Base-by-base conservation (phyloP, 352 stramenopile species). In the Blastocystis sp. region DNA sequence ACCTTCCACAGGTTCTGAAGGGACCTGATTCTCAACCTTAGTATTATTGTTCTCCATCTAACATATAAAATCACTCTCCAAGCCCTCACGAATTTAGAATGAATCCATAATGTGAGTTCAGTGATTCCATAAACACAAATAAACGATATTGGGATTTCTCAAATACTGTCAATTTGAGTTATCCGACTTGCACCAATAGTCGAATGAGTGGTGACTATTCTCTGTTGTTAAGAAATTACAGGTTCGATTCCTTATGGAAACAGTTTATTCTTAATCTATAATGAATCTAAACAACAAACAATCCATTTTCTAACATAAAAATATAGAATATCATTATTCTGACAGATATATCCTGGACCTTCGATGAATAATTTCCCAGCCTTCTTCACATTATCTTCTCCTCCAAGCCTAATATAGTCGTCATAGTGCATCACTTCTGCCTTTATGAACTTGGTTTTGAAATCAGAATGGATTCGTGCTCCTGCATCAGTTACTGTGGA, bases 381-480 rank as follows among this genome's bases (percentile, higher is more conserved):
- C 59, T 94, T 91, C 88, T 94, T 94, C n/a, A 91, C 91, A 9
- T 89, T 90, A 67, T 93, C 93, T 89, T 93, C 93, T 88, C 88
- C 92, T 39, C 42, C 42, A 9, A 87, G 54, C 3, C 21, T 16
- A 19, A 93, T 88, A 88, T 94, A 93, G 65, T 93, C 92, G 42
- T 93, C 89, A 88, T 93, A 95, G 39, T 90, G 88, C 27, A 94
- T 91, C 0, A 92, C 94, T 89, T 95, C 92, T 14, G 92, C 92
- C 29, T 92, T 91, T 77, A 95, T 94, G 81, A 94, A 93, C 4
- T 93, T 78, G 4, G 92, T 92, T 80, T 94, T 92, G 89, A 95
- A 95, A 87, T 94, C 92, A 52, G 92, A 94, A 89, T 94, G 92
- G 81, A 95, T 95, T 69, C 93, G 92, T 29, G 91, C 90, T 0